These are phyloP conservation scores for Colletotrichum sp. DNA, from an alignment of 2,329 filamentous ascomycete species.

Conservation along the genomic window DNA sequence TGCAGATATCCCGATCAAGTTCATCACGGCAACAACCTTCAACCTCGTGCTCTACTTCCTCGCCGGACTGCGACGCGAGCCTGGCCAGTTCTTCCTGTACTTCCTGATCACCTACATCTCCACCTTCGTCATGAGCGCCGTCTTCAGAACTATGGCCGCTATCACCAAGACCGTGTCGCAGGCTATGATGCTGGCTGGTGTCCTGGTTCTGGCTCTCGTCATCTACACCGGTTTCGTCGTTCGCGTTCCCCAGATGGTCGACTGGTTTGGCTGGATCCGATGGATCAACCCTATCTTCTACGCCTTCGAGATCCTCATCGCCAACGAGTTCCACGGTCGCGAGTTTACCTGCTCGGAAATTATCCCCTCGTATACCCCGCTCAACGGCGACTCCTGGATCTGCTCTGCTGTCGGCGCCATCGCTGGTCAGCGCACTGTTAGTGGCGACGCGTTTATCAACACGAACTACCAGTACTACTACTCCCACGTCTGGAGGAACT, in stretches of 20 bases:
- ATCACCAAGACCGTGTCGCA: constrained; percentile 70
- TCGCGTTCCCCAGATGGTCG: constrained; percentile 62
- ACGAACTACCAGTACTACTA: constrained; percentile 61
- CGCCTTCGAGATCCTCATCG: constrained; percentile 73
- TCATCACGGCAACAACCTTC: constrained; percentile 53
- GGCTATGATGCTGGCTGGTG: constrained; percentile 57
- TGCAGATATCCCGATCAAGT: constrained; percentile 63
- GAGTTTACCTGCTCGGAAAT: constrained; percentile 60
- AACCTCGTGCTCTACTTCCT: constrained; percentile 66
- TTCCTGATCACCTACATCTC: constrained; percentile 71
- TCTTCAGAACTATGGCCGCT: constrained; percentile 77
- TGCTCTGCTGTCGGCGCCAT: constrained; percentile 61
- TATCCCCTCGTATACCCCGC: constrained; percentile 50
- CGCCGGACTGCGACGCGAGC: constrained; percentile 56
- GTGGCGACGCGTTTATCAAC: constrained; percentile 65
- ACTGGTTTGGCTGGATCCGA: constrained; percentile 78
- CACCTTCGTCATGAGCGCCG: constrained; percentile 75
- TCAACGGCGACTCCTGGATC: constrained; percentile 52
- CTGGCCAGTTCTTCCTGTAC: constrained; percentile 78
- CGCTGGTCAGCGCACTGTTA: constrained; percentile 58
- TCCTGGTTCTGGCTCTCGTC: constrained; percentile 64
- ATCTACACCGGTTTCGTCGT: constrained; percentile 66
- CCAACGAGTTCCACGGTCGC: constrained; percentile 73
- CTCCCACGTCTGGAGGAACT: constrained; percentile 69
- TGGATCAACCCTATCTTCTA: constrained; percentile 78